Conservation (phyloP, 2,329 filamentous ascomycete species). For the Trichoderma simmonsii region DNA sequence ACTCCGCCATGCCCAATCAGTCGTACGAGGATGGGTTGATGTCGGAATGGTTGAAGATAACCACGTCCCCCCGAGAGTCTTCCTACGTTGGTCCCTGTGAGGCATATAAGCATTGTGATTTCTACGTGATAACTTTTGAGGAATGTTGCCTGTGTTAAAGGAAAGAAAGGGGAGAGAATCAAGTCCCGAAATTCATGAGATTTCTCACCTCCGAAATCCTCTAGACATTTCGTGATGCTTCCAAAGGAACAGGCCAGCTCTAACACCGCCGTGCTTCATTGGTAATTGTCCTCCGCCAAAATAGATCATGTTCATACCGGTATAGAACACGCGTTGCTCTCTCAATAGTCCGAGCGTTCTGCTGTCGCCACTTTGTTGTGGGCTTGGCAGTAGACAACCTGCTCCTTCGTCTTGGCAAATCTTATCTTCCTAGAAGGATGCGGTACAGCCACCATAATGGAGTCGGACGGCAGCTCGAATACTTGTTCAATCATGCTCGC, state of each 20-base stretch:
- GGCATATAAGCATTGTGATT: conserved; percentile 9
- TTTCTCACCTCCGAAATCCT: too few relatives aligned
- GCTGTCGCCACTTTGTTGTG: conserved; percentile 65
- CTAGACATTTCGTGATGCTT: neutral
- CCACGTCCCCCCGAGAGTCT: neutral
- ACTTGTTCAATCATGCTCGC: conserved; percentile 55
- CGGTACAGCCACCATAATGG: conserved; percentile 61
- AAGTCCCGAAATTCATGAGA: neutral
- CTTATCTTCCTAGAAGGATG: conserved; percentile 69
- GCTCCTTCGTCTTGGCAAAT: conserved; percentile 60
- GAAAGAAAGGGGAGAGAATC: neutral
- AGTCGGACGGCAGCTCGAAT: conserved; percentile 60
- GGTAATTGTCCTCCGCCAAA: neutral
- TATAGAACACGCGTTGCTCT: too few relatives aligned
- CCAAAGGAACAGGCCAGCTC: neutral
- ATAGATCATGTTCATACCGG: neutral
- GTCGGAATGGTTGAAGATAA: neutral
- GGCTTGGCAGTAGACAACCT: conserved; percentile 60
- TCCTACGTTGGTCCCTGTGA: neutral
- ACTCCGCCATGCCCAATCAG: neutral
- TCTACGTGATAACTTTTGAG: conserved; percentile 30
- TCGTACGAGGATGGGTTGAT: neutral
- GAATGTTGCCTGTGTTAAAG: neutral
- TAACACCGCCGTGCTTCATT: neutral
- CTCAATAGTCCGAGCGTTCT: conserved; percentile 56